phyloP scores from a whole-genome alignment of 768 basidiomycete species.

The Serendipita sp. region DNA sequence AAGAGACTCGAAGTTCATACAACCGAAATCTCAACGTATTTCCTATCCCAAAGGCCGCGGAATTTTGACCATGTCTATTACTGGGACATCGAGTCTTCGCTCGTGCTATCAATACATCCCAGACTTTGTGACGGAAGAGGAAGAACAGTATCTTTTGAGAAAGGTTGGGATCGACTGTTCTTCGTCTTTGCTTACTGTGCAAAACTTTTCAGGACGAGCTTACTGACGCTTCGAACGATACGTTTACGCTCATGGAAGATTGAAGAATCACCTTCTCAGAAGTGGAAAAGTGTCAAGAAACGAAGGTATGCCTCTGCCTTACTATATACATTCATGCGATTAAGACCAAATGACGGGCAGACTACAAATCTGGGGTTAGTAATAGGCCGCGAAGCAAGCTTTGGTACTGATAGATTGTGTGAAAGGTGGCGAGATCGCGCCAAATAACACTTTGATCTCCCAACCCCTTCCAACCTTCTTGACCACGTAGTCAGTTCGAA shows the following conservation, averaged over 20 bases:
- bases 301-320: slow-evolving; percentile 32
- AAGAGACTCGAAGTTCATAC: no score
- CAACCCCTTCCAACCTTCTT: slow-evolving; percentile 60
- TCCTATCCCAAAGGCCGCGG: no score
- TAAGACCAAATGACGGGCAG: slow-evolving; percentile 22
- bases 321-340: background rate
- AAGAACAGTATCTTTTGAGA: slow-evolving; percentile 60
- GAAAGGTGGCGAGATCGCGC: slow-evolving; percentile 57
- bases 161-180: slow-evolving; percentile 34
- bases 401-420: slow-evolving; percentile 17
- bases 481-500: slow-evolving; percentile 38
- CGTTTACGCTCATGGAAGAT: slow-evolving; percentile 34
- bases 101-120: slow-evolving; percentile 41
- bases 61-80: background rate
- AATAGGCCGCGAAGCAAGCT: slow-evolving; percentile 59
- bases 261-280: slow-evolving; percentile 55
- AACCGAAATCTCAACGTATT: no score
- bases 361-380: slow-evolving; percentile 56
- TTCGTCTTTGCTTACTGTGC: background rate
- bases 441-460: slow-evolving; percentile 50
- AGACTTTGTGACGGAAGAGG: slow-evolving; percentile 54
- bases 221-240: background rate
- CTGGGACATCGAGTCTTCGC: background rate
- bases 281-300: slow-evolving; percentile 64
- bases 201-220: background rate